Base-by-base conservation (phyloP, 1,139 yeast species). In the Geotrichum restrictum region DNA sequence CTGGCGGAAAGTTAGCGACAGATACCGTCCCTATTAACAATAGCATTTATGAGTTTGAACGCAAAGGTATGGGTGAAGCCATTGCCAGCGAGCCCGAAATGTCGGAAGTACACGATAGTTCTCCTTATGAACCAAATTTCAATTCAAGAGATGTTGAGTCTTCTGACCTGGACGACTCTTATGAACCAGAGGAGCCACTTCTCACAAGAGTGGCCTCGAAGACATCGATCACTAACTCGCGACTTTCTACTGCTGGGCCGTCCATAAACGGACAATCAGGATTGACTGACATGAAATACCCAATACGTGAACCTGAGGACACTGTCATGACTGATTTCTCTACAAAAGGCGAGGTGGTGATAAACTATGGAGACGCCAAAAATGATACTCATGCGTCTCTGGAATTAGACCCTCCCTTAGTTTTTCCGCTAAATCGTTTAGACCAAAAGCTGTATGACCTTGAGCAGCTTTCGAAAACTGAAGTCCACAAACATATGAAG, bases 371-470 rank as follows among this genome's bases (percentile, higher is more conserved):
- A 32, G 46, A 48, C 5, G 29, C 48, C 24, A 51, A 51, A 14
- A 50, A 40, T 38, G 48, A 34, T 1, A 54, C 48, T 48, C 29
- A 24, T 5, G 29, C 29, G 5, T 24, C 29, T 24, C 8, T 8
- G 29, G 44, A 48, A 38, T 43, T 13, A 11, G 53, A 45, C 11
- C 21, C 36, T 22, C 41, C 53, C 13, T 71, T 69, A 0, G 53
- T 62, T 10, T 83, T 76, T 58, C 95, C 95, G 0, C 68, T 83
- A 66, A 71, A 71, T 37, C 69, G 72, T 53, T 59, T 80, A 3
- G 88, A 85, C 48, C 69, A 78, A 10, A 73, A 73, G 52, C 72
- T 77, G 21, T 75, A 80, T 70, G 77, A 77, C 10, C 65, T 85
- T 44, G 73, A 78, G 58, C 70, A 70, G 44, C 76, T 77, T 49